Evolutionary conservation across 129 eudicot genomes (phyloP).

Genomic region (Dittrichia graveolens): DNA sequence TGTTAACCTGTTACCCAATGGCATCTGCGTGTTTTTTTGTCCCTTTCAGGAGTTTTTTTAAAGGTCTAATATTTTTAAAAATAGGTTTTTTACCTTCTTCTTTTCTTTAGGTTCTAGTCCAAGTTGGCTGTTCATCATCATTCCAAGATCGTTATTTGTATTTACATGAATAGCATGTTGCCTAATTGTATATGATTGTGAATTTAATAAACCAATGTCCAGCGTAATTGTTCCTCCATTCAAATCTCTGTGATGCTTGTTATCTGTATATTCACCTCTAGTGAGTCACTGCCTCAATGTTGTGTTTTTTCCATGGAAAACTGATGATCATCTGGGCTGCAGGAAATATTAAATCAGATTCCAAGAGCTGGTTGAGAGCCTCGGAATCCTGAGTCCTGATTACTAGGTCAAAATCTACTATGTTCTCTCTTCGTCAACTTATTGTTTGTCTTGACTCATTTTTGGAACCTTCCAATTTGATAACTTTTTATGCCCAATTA

Average conservation of each 20-base stretch:
- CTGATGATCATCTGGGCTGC: slow-evolving; percentile 84
- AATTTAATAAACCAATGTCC: too few relatives aligned
- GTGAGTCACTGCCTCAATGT: slow-evolving; percentile 21
- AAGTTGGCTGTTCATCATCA: too few relatives aligned
- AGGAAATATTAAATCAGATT: slow-evolving; percentile 60
- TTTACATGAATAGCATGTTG: too few relatives aligned
- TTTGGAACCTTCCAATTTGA: neutral
- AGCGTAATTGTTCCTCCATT: neutral
- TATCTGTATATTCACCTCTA: slow-evolving; percentile 20
- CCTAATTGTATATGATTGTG: too few relatives aligned
- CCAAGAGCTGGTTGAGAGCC: slow-evolving; percentile 91
- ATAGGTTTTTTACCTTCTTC: too few relatives aligned
- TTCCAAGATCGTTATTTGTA: too few relatives aligned
- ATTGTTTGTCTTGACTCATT: slow-evolving; percentile 13
- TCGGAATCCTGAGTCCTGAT: slow-evolving; percentile 61
- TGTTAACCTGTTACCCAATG: too few relatives aligned
- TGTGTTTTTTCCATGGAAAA: slow-evolving; percentile 31
- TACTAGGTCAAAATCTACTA: slow-evolving; percentile 68
- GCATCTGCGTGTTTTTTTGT: too few relatives aligned
- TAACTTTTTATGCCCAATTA: slow-evolving; percentile 9
- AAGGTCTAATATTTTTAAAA: too few relatives aligned
- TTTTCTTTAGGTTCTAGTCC: too few relatives aligned
- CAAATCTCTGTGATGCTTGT: slow-evolving; percentile 11
- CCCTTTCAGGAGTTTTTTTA: too few relatives aligned
- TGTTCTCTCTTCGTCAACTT: slow-evolving; percentile 45